Evolutionary conservation across 192 early-diverging fungal genomes (phyloP), one percentile per base, ranked within the genome.

Genomic region (Gryganskiella cystojenkinii): DNA sequence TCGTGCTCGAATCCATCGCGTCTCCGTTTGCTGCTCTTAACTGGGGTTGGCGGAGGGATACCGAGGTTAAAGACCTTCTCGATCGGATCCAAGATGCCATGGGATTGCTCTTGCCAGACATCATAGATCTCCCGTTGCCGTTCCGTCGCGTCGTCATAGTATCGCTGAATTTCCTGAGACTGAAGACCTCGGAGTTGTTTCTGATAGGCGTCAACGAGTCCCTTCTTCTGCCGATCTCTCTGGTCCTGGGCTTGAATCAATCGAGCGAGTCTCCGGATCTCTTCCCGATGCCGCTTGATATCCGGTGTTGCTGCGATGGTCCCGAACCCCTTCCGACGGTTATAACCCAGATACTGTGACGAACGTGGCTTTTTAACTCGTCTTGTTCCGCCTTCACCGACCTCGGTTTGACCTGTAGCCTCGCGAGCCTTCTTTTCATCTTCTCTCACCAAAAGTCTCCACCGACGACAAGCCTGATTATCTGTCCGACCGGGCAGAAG

Each of bases 401-500:
- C n/a, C n/a, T n/a, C n/a, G n/a, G n/a, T n/a, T n/a, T n/a, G n/a
- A n/a, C n/a, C 13, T 40, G 37, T 13, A 5, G 37, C 37, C 13
- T 40, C 7, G 37, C 37, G 37, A 40, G 37, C 55, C 33, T 13
- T 35, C 15, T 56, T 31, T 56, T 56, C 62, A 7, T 73, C 56
- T 17, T 30, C 44, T 1, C 42, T 49, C 24, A 9, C n/a, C 30
- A 61, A 17, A n/a, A 44, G 3, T 51, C 35, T 65, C 47, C 71
- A 83, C n/a, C 56, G 51, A 25, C 80, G 31, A 30, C 74, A 40
- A 15, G 72, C 47, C 13, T 75, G 68, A 44, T 85, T 85, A 34
- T 85, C 84, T 0, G 84, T 85, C 6, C 82, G 66, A 7, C 84
- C 84, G 0, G 78, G 59, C 42, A 85, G 73, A 24, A 58, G 22